phyloP scores from a whole-genome alignment of 768 basidiomycete species.

The Chlorophyllum brunneum region DNA sequence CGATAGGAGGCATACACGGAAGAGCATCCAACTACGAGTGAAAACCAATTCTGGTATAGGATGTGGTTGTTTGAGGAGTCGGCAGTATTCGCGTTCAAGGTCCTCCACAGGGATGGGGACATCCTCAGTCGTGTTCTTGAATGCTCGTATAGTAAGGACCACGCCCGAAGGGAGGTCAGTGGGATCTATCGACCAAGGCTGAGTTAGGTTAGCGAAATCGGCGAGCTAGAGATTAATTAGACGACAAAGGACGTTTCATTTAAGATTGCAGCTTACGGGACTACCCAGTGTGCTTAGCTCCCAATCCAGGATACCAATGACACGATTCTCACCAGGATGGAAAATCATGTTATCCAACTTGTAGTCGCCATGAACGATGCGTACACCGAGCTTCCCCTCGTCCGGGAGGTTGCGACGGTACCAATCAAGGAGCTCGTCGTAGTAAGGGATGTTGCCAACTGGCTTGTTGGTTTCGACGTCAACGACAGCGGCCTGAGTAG shows the following conservation, averaged over 20 bases:
- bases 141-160: conserved; percentile 39
- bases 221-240: conserved; percentile 49
- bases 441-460: conserved; percentile 71
- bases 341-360: conserved; percentile 98
- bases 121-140: conserved; percentile 55
- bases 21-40: conserved; percentile 82
- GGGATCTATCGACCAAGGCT: conserved; percentile 70
- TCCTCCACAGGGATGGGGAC: conserved; percentile 66
- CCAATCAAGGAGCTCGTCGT: conserved; percentile 72
- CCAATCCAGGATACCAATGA: conserved; percentile 97
- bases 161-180: conserved; percentile 29
- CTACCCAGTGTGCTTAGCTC: conserved; percentile 94
- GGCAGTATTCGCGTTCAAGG: conserved; percentile 81
- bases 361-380: conserved; percentile 97
- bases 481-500: conserved; percentile 65
- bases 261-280: conserved; percentile 51
- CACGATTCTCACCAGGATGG: conserved; percentile 85
- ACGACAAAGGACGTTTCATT: background rate
- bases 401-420: conserved; percentile 73
- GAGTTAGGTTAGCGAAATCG: conserved; percentile 87
- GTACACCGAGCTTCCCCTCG: conserved; percentile 66
- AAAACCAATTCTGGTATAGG: conserved; percentile 80
- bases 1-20: conserved; percentile 52
- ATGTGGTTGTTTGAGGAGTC: conserved; percentile 57
- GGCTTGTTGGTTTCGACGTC: conserved; percentile 60